Evolutionary conservation across 139 green algal genomes (phyloP), one percentile per base, ranked within the genome.

Genomic region (Ettlia oleoabundans): DNA sequence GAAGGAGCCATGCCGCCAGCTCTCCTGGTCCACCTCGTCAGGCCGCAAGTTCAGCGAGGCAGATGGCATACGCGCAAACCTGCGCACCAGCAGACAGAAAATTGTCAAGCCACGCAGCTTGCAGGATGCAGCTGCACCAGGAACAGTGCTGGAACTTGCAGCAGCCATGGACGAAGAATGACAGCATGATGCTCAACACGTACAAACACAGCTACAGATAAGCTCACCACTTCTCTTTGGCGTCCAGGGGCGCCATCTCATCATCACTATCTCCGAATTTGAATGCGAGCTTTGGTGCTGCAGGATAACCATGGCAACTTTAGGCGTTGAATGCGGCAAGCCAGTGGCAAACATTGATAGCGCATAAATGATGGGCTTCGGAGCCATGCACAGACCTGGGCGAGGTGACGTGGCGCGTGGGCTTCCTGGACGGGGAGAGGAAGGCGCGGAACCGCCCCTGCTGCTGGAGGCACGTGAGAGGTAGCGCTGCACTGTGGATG

Each of bases 51-150:
- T 82, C 22, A 82, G 64, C 15, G 18, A 5, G 30, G 64, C 42
- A 21, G 77, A 76, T 21, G 75, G 61, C 24, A 82, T 30, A 9
- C 64, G 77, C 8, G 32, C 9, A 43, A 42, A 82, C 77, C 77
- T 82, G 63, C 26, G 42, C 8, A 58, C 0, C 15, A 70, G 38
- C 22, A 15, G 19, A 41, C 3, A 32, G 3, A 47, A 33, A 42
- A 32, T 35, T 43, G 24, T 21, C 40, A 42, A n/a, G 9, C 33
- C 22, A 70, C 8, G 4, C 6, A 40, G 30, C 8, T 21, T 40
- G 58, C 33, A 73, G 13, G 19, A 30, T 24, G 18, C 2, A 18
- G 19, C 42, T 78, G 3, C 41, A 40, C 47, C 13, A 28, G 2
- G 62, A 28, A 13, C 32, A 33, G 41, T 19, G 38, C 41, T 3